A percentile compares a stretch with the other conserved stretches of the same genome.
These are phyloP conservation scores for Nidula niveotomentosa DNA, from an alignment of 1,284 basidiomycete species.

Conservation along the genomic window DNA sequence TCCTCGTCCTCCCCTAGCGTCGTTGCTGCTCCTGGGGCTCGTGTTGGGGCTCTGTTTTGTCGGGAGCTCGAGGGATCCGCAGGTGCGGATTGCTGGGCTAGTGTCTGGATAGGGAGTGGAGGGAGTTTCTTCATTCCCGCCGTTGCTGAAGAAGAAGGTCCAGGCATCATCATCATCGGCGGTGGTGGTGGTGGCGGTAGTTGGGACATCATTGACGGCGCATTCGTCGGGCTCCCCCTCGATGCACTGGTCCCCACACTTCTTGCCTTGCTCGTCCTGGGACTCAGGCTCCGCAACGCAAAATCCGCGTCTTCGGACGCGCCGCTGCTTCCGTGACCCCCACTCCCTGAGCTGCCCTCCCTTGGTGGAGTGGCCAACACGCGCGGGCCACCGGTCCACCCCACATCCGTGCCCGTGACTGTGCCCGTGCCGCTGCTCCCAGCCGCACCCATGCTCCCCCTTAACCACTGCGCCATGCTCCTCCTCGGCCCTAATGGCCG, in stretches of 20 bases:
- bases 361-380: no score
- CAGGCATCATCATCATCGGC: no score
- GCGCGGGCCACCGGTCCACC: no score
- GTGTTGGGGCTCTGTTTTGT: no score
- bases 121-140: background rate
- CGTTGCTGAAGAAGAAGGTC: background rate
- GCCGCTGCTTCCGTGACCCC: constrained; percentile 27
- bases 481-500: background rate
- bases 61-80: background rate
- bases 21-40: no score
- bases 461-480: background rate
- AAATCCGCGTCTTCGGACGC: constrained; percentile 12
- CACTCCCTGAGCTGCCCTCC: constrained; percentile 6
- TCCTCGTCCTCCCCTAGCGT: background rate
- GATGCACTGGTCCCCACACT: no score
- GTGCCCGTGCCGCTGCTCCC: no score
- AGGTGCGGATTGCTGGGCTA: background rate
- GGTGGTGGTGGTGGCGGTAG: background rate
- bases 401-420: no score
- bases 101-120: background rate
- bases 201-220: no score
- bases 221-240: no score
- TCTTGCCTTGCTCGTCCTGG: constrained; percentile 32
- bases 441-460: background rate
- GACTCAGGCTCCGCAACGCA: constrained; percentile 37